Base-by-base conservation (phyloP, 2,329 filamentous ascomycete species). In the Microdochium nivale region DNA sequence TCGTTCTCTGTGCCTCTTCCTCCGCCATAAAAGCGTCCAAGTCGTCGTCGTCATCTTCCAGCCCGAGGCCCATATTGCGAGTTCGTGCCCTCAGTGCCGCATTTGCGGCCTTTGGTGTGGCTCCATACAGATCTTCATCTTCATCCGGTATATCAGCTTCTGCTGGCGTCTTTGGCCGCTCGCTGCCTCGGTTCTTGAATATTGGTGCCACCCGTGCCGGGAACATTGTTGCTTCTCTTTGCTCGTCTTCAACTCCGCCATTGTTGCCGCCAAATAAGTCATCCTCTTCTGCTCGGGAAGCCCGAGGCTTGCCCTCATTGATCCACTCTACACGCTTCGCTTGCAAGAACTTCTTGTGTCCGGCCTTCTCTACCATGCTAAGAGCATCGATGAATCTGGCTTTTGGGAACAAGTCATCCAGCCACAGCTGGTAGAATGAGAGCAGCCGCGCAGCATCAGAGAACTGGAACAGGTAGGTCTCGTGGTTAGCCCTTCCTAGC, bases 361-460 rank as follows among this genome's bases (percentile, higher is more conserved):
- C 94, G 1, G 90, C 77, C 69, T 95, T 96, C 67, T 99, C 94
- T 2, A 97, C 88, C 74, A 97, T 96, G 37, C 78, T 73, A 7
- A 97, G 74, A 2, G 88, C 94, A 62, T 99, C 94, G 48, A 88
- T 80, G 62, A 99, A 99, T 62, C 90, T 92, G 4, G 92, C 94
- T 63, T 95, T 90, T 13, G 94, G 94, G 63, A 91, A 99, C 13
- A 99, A 76, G 63, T 96, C 90, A 68, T 99, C 92, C 2, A 99
- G 86, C 94, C 94, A 99, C 52, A 96, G 70, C 66, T 97, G 94
- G 65, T 97, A 99, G 65, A 95, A 88, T 24, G 88, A 89, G 48
- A 99, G 77, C 24, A 99, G 78, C 16, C 84, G 82, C 0, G 85
- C 80, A 11, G 90, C 82, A 64, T 99, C 94, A 19, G 87, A 85